Conservation (phyloP, 257 asterid species). For the Marsdenia floribunda region DNA sequence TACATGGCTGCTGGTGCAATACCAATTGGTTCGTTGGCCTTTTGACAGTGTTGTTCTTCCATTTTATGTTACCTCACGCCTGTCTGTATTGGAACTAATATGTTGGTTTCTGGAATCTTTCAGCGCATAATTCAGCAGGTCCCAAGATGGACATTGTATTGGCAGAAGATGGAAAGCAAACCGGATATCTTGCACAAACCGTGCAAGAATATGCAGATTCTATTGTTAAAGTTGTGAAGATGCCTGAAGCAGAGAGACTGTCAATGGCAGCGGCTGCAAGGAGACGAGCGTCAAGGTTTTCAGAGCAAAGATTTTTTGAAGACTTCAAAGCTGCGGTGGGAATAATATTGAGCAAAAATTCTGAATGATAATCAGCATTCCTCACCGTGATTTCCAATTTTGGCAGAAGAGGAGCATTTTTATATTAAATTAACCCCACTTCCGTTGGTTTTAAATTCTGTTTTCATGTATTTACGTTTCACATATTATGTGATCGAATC, state of each 20-base stretch:
- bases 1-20: constrained; percentile 96
- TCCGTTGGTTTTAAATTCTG: no score
- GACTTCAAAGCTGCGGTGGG: constrained; percentile 76
- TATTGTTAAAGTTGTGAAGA: constrained; percentile 43
- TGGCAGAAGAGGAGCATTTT: neutral
- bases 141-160: constrained; percentile 89
- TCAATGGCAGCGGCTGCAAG: constrained; percentile 84
- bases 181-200: constrained; percentile 76
- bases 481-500: neutral
- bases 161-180: constrained; percentile 66
- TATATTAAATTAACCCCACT: neutral
- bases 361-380: constrained; percentile 16
- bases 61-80: neutral
- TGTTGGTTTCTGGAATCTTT: neutral
- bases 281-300: constrained; percentile 64
- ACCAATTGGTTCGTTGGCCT: constrained; percentile 62
- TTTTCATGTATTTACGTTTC: neutral
- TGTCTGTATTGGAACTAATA: neutral
- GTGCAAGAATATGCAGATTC: constrained; percentile 77
- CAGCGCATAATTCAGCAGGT: constrained; percentile 97
- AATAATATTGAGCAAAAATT: constrained; percentile 31
- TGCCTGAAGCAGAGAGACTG: constrained; percentile 57
- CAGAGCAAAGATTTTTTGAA: constrained; percentile 68
- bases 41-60: neutral
- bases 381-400: neutral